A percentile compares a stretch with the other conserved stretches of the same genome.
phyloP scores from a whole-genome alignment of 495 filamentous ascomycete species.

The Penicillium taxi region DNA sequence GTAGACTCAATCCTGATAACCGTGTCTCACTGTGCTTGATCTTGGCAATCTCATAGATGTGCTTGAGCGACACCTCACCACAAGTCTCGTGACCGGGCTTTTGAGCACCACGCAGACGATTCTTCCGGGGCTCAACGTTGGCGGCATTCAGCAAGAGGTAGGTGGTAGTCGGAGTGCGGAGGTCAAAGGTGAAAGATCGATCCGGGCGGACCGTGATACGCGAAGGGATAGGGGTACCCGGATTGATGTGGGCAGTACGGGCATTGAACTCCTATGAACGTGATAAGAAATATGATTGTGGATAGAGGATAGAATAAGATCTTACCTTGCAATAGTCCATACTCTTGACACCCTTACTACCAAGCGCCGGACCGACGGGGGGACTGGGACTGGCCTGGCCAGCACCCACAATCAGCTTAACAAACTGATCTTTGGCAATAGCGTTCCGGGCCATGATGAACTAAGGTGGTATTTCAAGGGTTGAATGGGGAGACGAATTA shows the following conservation, averaged over 20 bases:
- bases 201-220: constrained; percentile 89
- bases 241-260: constrained; percentile 72
- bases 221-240: constrained; percentile 81
- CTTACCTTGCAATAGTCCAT: constrained; percentile 99
- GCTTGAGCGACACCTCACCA: constrained; percentile 83
- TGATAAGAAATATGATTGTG: background rate
- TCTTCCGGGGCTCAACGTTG: constrained; percentile 64
- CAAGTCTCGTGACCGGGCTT: constrained; percentile 70
- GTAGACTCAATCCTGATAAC: constrained; percentile 68
- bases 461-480: background rate
- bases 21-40: constrained; percentile 85
- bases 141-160: constrained; percentile 83
- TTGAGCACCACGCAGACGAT: constrained; percentile 68
- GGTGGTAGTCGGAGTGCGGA: constrained; percentile 87
- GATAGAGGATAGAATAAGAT: background rate
- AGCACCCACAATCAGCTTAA: constrained; percentile 96
- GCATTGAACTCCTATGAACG: constrained; percentile 87
- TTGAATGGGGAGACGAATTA: constrained; percentile 2
- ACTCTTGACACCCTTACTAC: constrained; percentile 96
- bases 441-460: constrained; percentile 70
- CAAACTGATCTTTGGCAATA: constrained; percentile 69
- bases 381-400: constrained; percentile 95
- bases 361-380: constrained; percentile 94
- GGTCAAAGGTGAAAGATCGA: constrained; percentile 84
- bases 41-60: constrained; percentile 95